phyloP scores from a whole-genome alignment of 2,329 filamentous ascomycete species.

The Mycosphaerella sp. region DNA sequence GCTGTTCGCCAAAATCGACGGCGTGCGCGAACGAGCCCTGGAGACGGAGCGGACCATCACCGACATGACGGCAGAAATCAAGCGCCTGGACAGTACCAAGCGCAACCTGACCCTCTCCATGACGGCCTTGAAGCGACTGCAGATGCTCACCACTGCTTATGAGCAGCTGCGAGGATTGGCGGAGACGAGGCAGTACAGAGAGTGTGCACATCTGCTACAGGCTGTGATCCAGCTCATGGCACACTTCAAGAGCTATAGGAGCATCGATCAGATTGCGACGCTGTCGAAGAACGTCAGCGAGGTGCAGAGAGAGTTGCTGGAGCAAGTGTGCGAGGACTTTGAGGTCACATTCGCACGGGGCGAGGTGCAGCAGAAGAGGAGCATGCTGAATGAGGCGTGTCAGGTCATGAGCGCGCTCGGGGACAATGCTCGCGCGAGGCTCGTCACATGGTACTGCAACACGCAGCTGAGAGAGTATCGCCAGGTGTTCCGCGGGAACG shows the following conservation, averaged over 20 bases:
- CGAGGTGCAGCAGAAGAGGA: slow-evolving; percentile 65
- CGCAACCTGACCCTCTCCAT: slow-evolving; percentile 93
- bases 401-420: slow-evolving; percentile 91
- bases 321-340: slow-evolving; percentile 99
- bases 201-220: slow-evolving; percentile 88
- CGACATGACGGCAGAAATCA: slow-evolving; percentile 98
- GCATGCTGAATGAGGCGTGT: slow-evolving; percentile 77
- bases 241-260: slow-evolving; percentile 96
- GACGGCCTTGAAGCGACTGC: slow-evolving; percentile 92
- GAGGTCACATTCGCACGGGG: slow-evolving; percentile 89
- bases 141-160: slow-evolving; percentile 99
- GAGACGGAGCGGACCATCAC: slow-evolving; percentile 95
- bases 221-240: slow-evolving; percentile 96
- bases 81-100: slow-evolving; percentile 92
- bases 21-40: slow-evolving; percentile 78
- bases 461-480: slow-evolving; percentile 93
- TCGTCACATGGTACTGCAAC: slow-evolving; percentile 97
- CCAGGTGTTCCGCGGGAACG: slow-evolving; percentile 90
- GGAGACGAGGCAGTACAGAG: slow-evolving; percentile 82
- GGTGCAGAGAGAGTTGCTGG: slow-evolving; percentile 81
- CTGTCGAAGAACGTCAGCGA: slow-evolving; percentile 90
- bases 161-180: slow-evolving; percentile 83
- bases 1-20: slow-evolving; percentile 92
- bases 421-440: slow-evolving; percentile 70
- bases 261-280: slow-evolving; percentile 94